These are phyloP conservation scores for Bimuria novae-zelandiae DNA, from an alignment of 2,329 filamentous ascomycete species.

Conservation along the genomic window DNA sequence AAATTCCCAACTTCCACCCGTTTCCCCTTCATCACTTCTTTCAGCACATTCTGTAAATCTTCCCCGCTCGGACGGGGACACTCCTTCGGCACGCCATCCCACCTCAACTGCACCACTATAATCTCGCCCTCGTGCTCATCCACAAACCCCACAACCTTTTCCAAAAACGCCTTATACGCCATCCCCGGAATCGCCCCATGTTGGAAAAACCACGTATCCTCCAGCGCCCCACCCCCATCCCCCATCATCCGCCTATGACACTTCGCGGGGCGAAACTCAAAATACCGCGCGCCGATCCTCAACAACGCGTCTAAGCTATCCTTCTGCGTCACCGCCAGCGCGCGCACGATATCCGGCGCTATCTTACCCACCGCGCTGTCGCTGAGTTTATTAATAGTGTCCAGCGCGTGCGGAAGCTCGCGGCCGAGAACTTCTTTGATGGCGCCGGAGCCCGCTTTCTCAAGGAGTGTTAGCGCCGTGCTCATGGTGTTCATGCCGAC, in stretches of 20 bases:
- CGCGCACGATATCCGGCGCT: conserved; percentile 52
- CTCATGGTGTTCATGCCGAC: conserved; percentile 59
- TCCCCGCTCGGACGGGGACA: conserved; percentile 50
- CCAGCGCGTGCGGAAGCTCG: conserved; percentile 27
- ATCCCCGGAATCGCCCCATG: conserved; percentile 58
- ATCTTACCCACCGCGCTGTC: conserved; percentile 35
- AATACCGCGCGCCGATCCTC: conserved; percentile 55
- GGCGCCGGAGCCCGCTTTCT: conserved; percentile 38
- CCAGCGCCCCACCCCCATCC: conserved; percentile 40
- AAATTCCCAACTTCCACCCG: conserved; percentile 26
- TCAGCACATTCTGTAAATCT: conserved; percentile 48
- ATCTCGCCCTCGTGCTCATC: conserved; percentile 51
- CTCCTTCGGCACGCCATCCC: conserved; percentile 56
- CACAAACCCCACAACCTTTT: conserved; percentile 50
- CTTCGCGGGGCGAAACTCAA: conserved; percentile 58
- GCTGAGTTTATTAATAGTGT: conserved; percentile 34
- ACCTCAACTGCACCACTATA: conserved; percentile 56
- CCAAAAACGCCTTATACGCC: conserved; percentile 52
- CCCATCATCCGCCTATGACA: conserved; percentile 50
- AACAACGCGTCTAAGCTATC: conserved; percentile 53
- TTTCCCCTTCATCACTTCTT: conserved; percentile 33
- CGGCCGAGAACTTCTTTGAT: conserved; percentile 39
- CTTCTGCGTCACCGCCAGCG: conserved; percentile 58
- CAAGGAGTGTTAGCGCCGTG: conserved; percentile 47
- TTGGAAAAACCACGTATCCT: conserved; percentile 56